These are phyloP conservation scores for Eragrostis nindensis DNA, from an alignment of 176 grass and related monocot genomes.

Conservation along the genomic window DNA sequence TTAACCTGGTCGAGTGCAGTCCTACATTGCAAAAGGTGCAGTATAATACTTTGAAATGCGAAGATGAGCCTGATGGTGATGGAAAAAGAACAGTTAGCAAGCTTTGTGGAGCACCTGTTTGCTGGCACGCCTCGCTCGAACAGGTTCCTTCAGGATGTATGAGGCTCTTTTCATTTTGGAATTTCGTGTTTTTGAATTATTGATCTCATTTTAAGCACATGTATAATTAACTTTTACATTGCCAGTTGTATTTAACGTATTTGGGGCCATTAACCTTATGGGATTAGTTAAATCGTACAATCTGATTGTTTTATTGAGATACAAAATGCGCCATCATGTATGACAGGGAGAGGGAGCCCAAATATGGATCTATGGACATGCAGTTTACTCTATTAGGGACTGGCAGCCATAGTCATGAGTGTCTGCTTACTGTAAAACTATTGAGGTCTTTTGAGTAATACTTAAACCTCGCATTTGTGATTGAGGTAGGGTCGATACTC, in stretches of 20 bases:
- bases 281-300: not conserved
- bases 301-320: not conserved
- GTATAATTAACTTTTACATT: not conserved
- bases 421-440: not conserved
- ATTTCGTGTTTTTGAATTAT: conserved; percentile 28
- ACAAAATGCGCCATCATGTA: not conserved
- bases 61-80: conserved; percentile 53
- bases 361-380: not conserved
- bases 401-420: not conserved
- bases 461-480: not conserved
- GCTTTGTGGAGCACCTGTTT: conserved; percentile 62
- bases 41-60: conserved; percentile 78
- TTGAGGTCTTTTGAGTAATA: not conserved
- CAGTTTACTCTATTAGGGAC: not conserved
- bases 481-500: no score
- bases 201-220: conserved; percentile 1
- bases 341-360: not conserved
- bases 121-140: conserved; percentile 82
- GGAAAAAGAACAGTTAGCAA: conserved; percentile 68
- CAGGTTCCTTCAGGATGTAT: conserved; percentile 97
- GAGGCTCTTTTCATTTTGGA: conserved; percentile 24
- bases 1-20: conserved; percentile 96
- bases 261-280: not conserved
- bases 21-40: conserved; percentile 78
- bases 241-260: not conserved